Evolutionary conservation across 495 filamentous ascomycete species (phyloP), one percentile per base, ranked within the genome.

Genomic region (Staphylotrichum longicolle): DNA sequence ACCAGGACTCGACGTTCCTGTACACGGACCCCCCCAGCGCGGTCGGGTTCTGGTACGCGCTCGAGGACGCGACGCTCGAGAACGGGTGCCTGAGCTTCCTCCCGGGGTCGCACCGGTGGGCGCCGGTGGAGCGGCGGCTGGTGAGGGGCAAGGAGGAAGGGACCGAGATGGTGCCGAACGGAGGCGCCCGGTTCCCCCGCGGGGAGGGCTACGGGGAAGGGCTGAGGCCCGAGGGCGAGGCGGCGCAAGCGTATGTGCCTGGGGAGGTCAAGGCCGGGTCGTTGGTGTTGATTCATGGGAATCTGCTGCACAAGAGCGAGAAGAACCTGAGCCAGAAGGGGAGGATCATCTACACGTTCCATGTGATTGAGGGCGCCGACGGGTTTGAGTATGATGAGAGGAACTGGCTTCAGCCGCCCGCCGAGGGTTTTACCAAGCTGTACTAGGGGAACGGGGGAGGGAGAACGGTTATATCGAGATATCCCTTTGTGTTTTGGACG

Each of bases 261-360:
- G 84, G 88, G 11, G 86, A 93, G 75, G 88, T 96, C 4, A 89
- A 92, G 79, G 91, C 91, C 8, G 94, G 94, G 0, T 88, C 87
- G 41, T 71, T 98, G 73, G 91, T 98, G 45, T 72, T 98, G 53
- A 98, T 98, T 65, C 94, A 98, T 79, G 94, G 94, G 15, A 98
- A 98, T 78, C 75, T 98, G 48, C 66, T 98, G 74, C 94, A 98
- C 72, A 94, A 96, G 83, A 97, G 94, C 73, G 91, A 95, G 82
- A 89, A 80, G 82, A 98, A 98, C 67, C 73, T 82, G 40, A 96
- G 94, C 67, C 72, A 78, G 59, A 89, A 87, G 75, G 93, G 92
- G 58, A 83, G 94, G 68, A 95, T 91, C 72, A 96, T 96, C 32
- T 98, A 98, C 75, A 98, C 95, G 0, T 98, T 97, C 68, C 94